Evolutionary conservation across 495 filamentous ascomycete genomes (phyloP), one percentile per base, ranked within the genome.

Genomic region (Aspergillus affinis): DNA sequence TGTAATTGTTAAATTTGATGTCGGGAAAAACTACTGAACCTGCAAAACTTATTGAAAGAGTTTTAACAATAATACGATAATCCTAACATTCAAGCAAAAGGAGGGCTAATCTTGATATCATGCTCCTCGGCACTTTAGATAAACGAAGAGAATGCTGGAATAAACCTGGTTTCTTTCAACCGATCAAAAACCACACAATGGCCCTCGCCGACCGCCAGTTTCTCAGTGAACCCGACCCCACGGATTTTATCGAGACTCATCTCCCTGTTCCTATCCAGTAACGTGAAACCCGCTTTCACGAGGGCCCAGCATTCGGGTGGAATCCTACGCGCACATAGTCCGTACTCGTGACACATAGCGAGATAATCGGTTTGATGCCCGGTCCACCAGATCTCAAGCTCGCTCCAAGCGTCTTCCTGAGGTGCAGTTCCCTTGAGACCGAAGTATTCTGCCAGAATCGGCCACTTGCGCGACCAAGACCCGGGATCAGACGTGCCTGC

Each of bases 381-480:
- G 2, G 3, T 6, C 29, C 29, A 32, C 29, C 29, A 32, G 4
- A 10, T 32, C 1, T 10, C 29, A 7, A 32, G 10, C 6, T 32
- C 29, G 23, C 29, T 32, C 29, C 10, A 32, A 8, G 29, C 6
- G 1, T 32, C 29, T 32, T 32, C 29, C 29, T 10, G 29, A 6
- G 10, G 29, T 7, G 10, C 29, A 8, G 45, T 6, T 0, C 68
- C 71, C n/a, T 66, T 58, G 3, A 74, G 61, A 0, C 71, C 62
- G 46, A 74, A 69, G 32, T 68, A 68, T 29, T 44, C 46, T 9
- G 60, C 53, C 7, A 75, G 50, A 30, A 53, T 51, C n/a, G 68
- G 71, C 69, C 72, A 74, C 3, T 60, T 62, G 45, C 66, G 64
- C 9, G 61, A 61, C 60, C 66, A 64, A 4, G 23, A 26, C 23